phyloP scores from a whole-genome alignment of 768 basidiomycete genomes.

The Amanita polypyramis region DNA sequence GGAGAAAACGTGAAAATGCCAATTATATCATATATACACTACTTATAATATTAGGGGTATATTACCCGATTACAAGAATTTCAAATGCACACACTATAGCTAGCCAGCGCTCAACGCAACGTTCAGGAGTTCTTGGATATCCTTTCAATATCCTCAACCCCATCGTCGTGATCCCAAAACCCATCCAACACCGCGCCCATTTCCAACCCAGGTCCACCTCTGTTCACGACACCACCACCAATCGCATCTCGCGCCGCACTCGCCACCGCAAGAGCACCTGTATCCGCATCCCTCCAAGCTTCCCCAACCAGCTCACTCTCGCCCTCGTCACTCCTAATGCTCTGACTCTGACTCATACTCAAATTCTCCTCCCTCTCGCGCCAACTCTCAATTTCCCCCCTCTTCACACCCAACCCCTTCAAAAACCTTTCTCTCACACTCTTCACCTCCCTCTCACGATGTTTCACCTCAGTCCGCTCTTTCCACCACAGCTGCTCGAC shows the following conservation, averaged over 20 bases:
- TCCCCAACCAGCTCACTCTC: slow-evolving; percentile 9
- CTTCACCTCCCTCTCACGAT: slow-evolving; percentile 44
- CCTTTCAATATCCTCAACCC: slow-evolving; percentile 59
- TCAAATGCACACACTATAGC: too few relatives aligned
- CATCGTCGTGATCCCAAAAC: slow-evolving; percentile 72
- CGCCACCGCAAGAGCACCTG: too few relatives aligned
- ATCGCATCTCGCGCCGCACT: too few relatives aligned
- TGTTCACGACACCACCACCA: slow-evolving; percentile 11
- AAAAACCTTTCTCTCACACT: slow-evolving; percentile 30
- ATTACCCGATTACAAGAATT: too few relatives aligned
- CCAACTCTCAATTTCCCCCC: slow-evolving; percentile 8
- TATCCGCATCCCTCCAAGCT: too few relatives aligned
- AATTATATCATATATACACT: too few relatives aligned
- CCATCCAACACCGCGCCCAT: slow-evolving; percentile 17
- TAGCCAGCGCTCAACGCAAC: background rate
- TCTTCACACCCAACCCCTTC: slow-evolving; percentile 13
- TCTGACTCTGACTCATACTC: background rate
- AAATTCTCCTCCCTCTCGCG: background rate
- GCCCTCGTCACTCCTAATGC: slow-evolving; percentile 10
- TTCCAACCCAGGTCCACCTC: slow-evolving; percentile 10
- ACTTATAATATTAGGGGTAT: too few relatives aligned
- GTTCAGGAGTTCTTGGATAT: slow-evolving; percentile 47
- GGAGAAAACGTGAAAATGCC: background rate
- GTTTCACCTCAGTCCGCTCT: slow-evolving; percentile 54
- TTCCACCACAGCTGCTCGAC: slow-evolving; percentile 74